These are phyloP conservation scores for Citeromyces hawaiiensis DNA, from an alignment of 1,139 yeast species.

Conservation along the genomic window DNA sequence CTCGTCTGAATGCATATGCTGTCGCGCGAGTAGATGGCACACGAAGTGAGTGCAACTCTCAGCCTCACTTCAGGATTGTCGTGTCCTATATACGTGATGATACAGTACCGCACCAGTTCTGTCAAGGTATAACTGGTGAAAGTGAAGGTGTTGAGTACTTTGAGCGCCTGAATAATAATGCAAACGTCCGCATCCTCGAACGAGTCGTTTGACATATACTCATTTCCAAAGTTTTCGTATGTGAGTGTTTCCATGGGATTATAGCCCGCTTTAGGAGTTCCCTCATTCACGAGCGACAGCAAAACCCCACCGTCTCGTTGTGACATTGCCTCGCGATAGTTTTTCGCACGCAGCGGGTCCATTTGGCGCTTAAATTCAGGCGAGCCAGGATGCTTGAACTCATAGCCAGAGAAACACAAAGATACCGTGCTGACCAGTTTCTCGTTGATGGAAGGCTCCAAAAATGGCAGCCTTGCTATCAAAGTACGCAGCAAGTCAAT, in stretches of 20 bases:
- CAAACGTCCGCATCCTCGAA: constrained; percentile 24
- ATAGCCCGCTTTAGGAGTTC: neutral
- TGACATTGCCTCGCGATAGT: constrained; percentile 63
- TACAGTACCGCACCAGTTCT: constrained; percentile 79
- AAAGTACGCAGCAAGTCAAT: constrained; percentile 60
- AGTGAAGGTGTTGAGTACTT: constrained; percentile 62
- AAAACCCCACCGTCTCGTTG: constrained; percentile 45
- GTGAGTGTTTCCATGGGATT: neutral
- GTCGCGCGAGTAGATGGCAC: constrained; percentile 66
- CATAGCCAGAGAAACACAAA: constrained; percentile 68
- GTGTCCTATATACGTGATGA: constrained; percentile 71
- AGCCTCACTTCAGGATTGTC: constrained; percentile 68
- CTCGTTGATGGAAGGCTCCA: constrained; percentile 60
- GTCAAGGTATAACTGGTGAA: constrained; percentile 67
- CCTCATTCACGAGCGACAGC: neutral
- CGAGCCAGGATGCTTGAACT: constrained; percentile 79
- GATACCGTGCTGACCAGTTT: constrained; percentile 64
- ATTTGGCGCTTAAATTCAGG: constrained; percentile 59
- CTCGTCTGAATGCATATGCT: constrained; percentile 82
- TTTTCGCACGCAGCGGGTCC: constrained; percentile 56
- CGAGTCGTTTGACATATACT: constrained; percentile 14
- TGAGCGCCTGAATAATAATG: constrained; percentile 52
- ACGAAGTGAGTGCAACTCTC: constrained; percentile 75
- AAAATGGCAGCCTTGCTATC: constrained; percentile 65
- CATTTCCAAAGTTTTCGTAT: constrained; percentile 6